A percentile compares a stretch with the other conserved stretches of the same genome.
phyloP scores from a whole-genome alignment of 2,329 filamentous ascomycete species.

The Xylaria sp. region DNA sequence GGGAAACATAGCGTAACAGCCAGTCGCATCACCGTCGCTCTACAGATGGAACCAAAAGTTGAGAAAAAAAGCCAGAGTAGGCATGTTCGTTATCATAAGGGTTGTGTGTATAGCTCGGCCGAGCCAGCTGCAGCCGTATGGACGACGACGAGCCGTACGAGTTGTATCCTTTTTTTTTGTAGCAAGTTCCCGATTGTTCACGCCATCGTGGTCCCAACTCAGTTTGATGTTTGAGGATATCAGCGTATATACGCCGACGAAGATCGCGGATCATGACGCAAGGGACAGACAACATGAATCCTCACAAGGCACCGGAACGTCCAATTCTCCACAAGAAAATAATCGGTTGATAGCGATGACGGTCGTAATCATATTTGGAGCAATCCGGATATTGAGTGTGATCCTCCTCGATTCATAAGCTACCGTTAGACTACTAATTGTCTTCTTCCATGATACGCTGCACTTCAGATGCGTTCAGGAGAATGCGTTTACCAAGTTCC shows the following conservation, averaged over 20 bases:
- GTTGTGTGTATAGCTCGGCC: background rate
- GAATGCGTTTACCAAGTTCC: conserved; percentile 80
- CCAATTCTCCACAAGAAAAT: background rate
- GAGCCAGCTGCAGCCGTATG: conserved; percentile 1
- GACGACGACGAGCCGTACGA: background rate
- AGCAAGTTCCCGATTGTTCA: background rate
- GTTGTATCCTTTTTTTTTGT: background rate
- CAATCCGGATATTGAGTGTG: background rate
- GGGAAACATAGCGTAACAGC: background rate
- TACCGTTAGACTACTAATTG: conserved; percentile 25
- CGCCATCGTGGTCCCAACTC: background rate
- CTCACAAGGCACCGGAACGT: background rate
- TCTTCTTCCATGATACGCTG: conserved; percentile 51
- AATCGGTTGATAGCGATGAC: background rate
- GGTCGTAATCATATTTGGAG: background rate
- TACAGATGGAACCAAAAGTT: conserved; percentile 1
- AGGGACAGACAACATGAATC: conserved; percentile 6
- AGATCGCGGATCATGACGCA: background rate
- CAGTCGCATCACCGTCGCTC: background rate
- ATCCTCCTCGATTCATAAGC: background rate
- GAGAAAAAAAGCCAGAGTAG: background rate
- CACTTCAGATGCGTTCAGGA: conserved; percentile 68
- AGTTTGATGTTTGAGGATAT: background rate
- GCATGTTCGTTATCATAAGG: conserved; percentile 14
- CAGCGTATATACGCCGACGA: conserved; percentile 11